These are phyloP conservation scores for Phytophthora kernoviae DNA, from an alignment of 352 stramenopile genomes.

Conservation along the genomic window DNA sequence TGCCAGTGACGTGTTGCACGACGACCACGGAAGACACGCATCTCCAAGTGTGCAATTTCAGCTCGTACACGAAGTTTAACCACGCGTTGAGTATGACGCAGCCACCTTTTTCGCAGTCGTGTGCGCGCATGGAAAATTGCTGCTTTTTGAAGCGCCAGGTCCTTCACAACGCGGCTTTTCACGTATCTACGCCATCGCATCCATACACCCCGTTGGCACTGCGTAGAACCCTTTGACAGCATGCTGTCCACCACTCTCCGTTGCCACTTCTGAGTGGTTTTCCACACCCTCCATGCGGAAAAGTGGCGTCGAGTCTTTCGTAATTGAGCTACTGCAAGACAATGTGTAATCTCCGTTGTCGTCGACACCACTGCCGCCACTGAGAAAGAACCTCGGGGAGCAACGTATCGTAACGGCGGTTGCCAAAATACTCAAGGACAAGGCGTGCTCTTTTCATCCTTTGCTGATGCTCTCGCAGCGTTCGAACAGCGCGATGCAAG, in stretches of 20 bases:
- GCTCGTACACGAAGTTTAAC: conserved; percentile 8
- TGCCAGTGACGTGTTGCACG: conserved; percentile 31
- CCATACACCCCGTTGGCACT: conserved; percentile 19
- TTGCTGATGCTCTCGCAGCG: conserved; percentile 8
- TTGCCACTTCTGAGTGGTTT: conserved; percentile 20
- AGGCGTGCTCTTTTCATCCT: conserved; percentile 33
- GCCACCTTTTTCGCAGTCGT: conserved; percentile 31
- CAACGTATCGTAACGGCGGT: conserved; percentile 29
- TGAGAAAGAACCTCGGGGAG: conserved; percentile 26
- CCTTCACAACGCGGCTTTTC: conserved; percentile 8
- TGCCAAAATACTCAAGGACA: conserved; percentile 45
- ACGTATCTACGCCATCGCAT: conserved; percentile 26
- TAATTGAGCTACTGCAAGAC: conserved; percentile 6
- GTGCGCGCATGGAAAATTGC: conserved; percentile 20
- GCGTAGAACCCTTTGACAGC: conserved; percentile 3
- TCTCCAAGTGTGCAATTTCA: conserved; percentile 2
- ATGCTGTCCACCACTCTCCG: conserved; percentile 14
- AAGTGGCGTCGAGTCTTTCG: conserved; percentile 14
- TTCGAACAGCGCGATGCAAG: conserved; percentile 18
- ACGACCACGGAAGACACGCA: conserved; percentile 17
- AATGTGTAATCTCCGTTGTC: conserved; percentile 6
- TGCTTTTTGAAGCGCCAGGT: conserved; percentile 6
- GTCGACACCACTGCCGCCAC: conserved; percentile 20
- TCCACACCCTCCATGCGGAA: conserved; percentile 15
- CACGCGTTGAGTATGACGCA: conserved; percentile 7